phyloP scores from a whole-genome alignment of 768 basidiomycete species.

The Lactifluus hygrophoroides region DNA sequence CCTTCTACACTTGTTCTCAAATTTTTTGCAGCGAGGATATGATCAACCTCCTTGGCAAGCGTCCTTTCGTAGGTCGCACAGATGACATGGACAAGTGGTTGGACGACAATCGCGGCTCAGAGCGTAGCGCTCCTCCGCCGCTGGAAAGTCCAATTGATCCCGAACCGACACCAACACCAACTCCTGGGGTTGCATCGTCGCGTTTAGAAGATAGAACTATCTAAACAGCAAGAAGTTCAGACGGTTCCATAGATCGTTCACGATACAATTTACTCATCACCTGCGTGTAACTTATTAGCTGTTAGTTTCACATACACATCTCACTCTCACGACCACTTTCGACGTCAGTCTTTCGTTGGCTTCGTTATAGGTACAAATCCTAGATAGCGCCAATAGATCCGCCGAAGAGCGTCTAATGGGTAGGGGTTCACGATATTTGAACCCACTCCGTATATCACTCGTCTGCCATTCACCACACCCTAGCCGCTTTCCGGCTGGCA shows the following conservation, averaged over 20 bases:
- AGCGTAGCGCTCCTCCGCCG: slow-evolving; percentile 58
- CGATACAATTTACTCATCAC: neutral
- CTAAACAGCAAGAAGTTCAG: slow-evolving; percentile 2
- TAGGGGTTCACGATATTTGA: slow-evolving; percentile 43
- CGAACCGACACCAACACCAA: slow-evolving; percentile 30
- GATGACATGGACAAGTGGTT: slow-evolving; percentile 98
- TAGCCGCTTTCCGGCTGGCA: no score
- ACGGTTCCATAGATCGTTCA: slow-evolving; percentile 1
- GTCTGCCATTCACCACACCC: slow-evolving; percentile 59
- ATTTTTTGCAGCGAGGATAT: slow-evolving; percentile 63
- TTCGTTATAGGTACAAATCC: neutral
- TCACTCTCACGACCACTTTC: neutral
- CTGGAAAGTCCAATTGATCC: slow-evolving; percentile 34
- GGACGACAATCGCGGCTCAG: slow-evolving; percentile 60
- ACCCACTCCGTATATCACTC: slow-evolving; percentile 73
- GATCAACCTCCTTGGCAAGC: slow-evolving; percentile 72
- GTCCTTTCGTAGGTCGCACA: slow-evolving; percentile 64
- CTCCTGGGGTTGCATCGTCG: slow-evolving; percentile 43
- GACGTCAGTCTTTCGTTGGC: neutral
- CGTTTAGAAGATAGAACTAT: slow-evolving; percentile 28
- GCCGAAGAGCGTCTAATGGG: neutral
- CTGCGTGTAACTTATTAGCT: slow-evolving; percentile 3
- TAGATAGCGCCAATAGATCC: neutral
- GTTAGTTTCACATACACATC: slow-evolving; percentile 1
- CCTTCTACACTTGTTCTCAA: neutral